phyloP scores from a whole-genome alignment of 768 basidiomycete genomes.

The Clitopilus passeckerianus region DNA sequence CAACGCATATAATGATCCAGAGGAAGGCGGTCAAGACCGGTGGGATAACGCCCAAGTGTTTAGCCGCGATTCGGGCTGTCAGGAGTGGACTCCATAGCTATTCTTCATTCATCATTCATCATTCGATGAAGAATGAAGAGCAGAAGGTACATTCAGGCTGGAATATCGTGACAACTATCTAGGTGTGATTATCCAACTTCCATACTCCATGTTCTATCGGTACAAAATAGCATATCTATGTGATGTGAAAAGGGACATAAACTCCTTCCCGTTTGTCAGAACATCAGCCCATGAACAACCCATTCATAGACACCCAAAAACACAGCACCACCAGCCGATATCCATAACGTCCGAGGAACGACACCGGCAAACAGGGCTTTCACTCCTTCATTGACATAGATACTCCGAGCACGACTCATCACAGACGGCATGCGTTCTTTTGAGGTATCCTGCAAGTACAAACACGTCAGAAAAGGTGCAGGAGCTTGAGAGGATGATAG shows the following conservation, averaged over 20 bases:
- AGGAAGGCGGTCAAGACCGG: neutral
- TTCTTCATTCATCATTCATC: no score
- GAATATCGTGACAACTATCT: no score
- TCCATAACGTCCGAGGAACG: constrained; percentile 92
- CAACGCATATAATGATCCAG: neutral
- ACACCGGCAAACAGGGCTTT: constrained; percentile 81
- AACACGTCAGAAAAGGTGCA: neutral
- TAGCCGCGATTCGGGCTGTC: neutral
- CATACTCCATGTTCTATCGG: neutral
- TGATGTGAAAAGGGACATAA: neutral
- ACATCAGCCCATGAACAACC: constrained; percentile 50
- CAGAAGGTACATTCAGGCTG: no score
- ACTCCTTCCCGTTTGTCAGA: neutral
- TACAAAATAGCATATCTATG: neutral
- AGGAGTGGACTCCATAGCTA: no score
- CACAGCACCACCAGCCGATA: constrained; percentile 93
- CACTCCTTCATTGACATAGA: constrained; percentile 68
- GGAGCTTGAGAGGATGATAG: neutral
- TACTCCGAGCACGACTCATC: constrained; percentile 50
- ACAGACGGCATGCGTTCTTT: constrained; percentile 52
- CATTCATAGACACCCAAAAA: constrained; percentile 97
- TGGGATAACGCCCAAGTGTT: neutral
- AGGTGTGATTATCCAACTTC: neutral
- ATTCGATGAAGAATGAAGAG: no score
- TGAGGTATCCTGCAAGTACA: constrained; percentile 37